Percentiles rank a stretch among this genome's conserved stretches.
Conservation (phyloP, 441 rosid genomes). For the Melastoma candidum region DNA sequence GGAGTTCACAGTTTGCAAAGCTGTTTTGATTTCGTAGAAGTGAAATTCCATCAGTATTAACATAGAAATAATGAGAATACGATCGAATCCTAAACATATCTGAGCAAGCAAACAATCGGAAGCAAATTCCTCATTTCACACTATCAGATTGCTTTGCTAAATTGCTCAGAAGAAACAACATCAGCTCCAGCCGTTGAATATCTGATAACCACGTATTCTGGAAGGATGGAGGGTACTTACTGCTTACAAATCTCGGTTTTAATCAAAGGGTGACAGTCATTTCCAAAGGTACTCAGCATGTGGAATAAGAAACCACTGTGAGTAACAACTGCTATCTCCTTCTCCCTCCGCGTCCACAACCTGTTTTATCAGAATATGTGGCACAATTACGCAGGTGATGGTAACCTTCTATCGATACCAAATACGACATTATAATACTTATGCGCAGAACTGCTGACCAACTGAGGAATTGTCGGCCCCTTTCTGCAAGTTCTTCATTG, state of each 20-base stretch:
- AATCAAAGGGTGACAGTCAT: constrained; percentile 7
- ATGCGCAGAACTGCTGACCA: constrained; percentile 29
- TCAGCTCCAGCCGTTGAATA: neutral
- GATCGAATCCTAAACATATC: too few species aligned
- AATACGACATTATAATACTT: neutral
- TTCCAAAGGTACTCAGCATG: constrained; percentile 31
- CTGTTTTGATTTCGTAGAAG: constrained; percentile 16
- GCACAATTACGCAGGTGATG: neutral
- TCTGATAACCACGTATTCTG: constrained; percentile 20
- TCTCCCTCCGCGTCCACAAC: constrained; percentile 56
- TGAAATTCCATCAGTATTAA: too few species aligned
- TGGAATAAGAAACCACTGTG: constrained; percentile 66
- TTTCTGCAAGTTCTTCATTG: constrained; percentile 38
- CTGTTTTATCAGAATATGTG: constrained; percentile 16
- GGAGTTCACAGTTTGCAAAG: constrained; percentile 60
- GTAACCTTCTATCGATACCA: neutral
- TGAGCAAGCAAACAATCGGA: too few species aligned
- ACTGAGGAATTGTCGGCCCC: constrained; percentile 48
- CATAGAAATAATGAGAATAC: too few species aligned
- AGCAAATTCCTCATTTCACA: too few species aligned
- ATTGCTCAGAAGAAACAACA: neutral
- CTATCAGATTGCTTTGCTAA: too few species aligned
- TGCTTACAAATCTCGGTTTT: neutral
- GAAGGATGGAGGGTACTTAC: constrained; percentile 2
- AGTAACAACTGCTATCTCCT: constrained; percentile 66